A percentile compares a stretch with the other conserved stretches of the same genome.
phyloP scores from a whole-genome alignment of 1,139 yeast species.

The Yamadazyma jaroonii region DNA sequence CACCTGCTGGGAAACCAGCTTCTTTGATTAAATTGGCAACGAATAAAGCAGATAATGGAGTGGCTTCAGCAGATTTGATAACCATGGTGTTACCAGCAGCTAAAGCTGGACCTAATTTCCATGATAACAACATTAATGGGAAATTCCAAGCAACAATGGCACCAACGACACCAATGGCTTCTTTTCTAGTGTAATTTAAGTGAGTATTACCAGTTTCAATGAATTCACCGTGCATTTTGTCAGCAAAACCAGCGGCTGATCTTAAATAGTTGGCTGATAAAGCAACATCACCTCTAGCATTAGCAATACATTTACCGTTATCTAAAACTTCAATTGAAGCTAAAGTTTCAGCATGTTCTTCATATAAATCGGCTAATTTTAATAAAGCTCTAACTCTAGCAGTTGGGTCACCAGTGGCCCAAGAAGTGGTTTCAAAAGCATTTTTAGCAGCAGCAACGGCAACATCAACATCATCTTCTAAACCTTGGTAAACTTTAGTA shows the following conservation, averaged over 20 bases:
- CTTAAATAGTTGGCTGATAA: slow-evolving; percentile 60
- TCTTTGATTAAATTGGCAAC: slow-evolving; percentile 59
- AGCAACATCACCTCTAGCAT: slow-evolving; percentile 55
- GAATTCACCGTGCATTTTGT: slow-evolving; percentile 67
- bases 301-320: slow-evolving; percentile 71
- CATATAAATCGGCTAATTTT: slow-evolving; percentile 65
- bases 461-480: slow-evolving; percentile 62
- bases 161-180: slow-evolving; percentile 80
- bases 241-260: slow-evolving; percentile 85
- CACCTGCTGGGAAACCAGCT: slow-evolving; percentile 81
- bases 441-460: slow-evolving; percentile 79
- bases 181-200: slow-evolving; percentile 57
- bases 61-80: slow-evolving; percentile 78
- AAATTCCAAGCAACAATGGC: slow-evolving; percentile 88
- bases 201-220: slow-evolving; percentile 61
- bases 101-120: slow-evolving; percentile 85
- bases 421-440: slow-evolving; percentile 51
- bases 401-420: slow-evolving; percentile 39
- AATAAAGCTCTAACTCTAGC: slow-evolving; percentile 51
- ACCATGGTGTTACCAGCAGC: slow-evolving; percentile 82
- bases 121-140: slow-evolving; percentile 79
- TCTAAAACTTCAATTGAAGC: slow-evolving; percentile 75
- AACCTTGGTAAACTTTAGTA: slow-evolving; percentile 66
- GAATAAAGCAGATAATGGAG: slow-evolving; percentile 76
- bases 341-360: slow-evolving; percentile 54